Base-by-base conservation (phyloP, 768 basidiomycete genomes). In the Brasilioporus rufonigricans region DNA sequence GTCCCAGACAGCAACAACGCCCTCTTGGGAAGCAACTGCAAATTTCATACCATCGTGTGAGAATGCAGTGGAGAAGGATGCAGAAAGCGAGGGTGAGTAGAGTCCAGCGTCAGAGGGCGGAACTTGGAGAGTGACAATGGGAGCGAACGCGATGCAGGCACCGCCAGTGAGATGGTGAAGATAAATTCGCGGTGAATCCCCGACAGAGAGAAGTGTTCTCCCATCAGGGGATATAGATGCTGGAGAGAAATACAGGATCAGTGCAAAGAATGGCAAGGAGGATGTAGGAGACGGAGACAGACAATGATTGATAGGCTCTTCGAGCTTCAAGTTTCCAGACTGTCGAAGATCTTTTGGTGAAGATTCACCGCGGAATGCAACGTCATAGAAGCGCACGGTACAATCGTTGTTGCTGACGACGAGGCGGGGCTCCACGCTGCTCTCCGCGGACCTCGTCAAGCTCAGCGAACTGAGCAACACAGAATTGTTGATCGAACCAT, bases 171-270 rank as follows among this genome's bases (percentile, higher is more conserved):
- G 79, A 50, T 85, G 82, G 64, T 93, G 89, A 14, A 98, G 79
- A 66, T 85, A 89, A 12, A 95, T 85, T 53, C 91, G 86, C 41
- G 86, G 83, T 11, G 93, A 93, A 67, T 98, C 94, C 23, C 95
- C 94, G 0, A 95, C 94, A 3, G 88, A 92, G 1, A 97, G 81
- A 14, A 98, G 79, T 0, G 87, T 93, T 43, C 83, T 81, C 1
- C 93, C 89, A 63, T 96, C 91, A 0, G 92, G 93, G 0, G 93
- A 93, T 61, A 98, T 81, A 10, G 93, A 93, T 5, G 91, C 92
- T 95, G 50, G 41, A 39, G 44, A 57, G 19, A 38, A 39, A 52
- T 39, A 49, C 59, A 46, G 60, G 54, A 39, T 58, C n/a, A 59
- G 26, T 16, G 40, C 31, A 50, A 55, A 29, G 44, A 44, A 32